Conservation (phyloP, 2,329 filamentous ascomycete species). For the Mycosphaerella sp. region DNA sequence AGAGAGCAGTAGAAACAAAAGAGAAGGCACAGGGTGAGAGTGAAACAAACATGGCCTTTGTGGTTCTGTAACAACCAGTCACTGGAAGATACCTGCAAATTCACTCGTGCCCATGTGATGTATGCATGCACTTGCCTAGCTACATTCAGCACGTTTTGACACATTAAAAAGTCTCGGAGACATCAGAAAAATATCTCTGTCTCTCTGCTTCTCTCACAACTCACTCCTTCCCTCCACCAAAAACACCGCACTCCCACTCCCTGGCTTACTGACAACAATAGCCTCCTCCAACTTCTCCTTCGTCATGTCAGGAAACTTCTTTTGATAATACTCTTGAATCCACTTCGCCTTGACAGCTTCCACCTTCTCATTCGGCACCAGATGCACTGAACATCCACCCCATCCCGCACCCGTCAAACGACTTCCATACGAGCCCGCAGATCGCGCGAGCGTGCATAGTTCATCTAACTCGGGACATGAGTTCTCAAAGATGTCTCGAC, state of each 20-base stretch:
- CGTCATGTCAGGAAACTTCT: slow-evolving; percentile 59
- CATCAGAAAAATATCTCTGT: too few species aligned
- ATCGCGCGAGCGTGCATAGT: slow-evolving; percentile 71
- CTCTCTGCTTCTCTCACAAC: background rate
- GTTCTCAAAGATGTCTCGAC: slow-evolving; percentile 82
- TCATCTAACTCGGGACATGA: slow-evolving; percentile 88
- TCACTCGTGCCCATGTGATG: too few species aligned
- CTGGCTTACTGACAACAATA: slow-evolving; percentile 83
- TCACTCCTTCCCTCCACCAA: slow-evolving; percentile 17
- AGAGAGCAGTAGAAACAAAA: too few species aligned
- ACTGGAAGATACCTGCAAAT: too few species aligned
- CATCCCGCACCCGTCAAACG: slow-evolving; percentile 89
- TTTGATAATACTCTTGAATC: slow-evolving; percentile 74
- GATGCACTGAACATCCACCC: slow-evolving; percentile 93
- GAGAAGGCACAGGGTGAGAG: too few species aligned
- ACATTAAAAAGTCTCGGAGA: too few species aligned
- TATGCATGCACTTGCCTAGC: too few species aligned
- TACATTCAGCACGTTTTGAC: too few species aligned
- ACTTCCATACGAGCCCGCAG: slow-evolving; percentile 75
- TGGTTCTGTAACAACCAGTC: too few species aligned
- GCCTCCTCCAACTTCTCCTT: slow-evolving; percentile 69
- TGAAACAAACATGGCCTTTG: too few species aligned
- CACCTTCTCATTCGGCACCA: slow-evolving; percentile 78
- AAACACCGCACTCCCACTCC: slow-evolving; percentile 53
- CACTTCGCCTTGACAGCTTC: slow-evolving; percentile 69